These are phyloP conservation scores for Candida smagusa DNA, from an alignment of 1,139 yeast genomes.

Conservation along the genomic window DNA sequence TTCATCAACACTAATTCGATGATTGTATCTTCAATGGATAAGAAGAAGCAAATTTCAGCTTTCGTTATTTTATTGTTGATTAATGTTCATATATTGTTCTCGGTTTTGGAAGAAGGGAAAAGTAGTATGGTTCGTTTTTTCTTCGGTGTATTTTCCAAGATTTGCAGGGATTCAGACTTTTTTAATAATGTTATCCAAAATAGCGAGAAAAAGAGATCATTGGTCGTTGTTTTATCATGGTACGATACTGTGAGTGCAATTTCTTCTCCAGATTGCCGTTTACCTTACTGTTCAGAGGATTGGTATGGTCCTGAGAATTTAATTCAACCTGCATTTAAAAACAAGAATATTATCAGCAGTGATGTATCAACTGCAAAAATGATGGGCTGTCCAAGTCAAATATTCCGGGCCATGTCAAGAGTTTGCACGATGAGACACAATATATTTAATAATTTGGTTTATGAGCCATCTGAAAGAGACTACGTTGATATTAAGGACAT, in stretches of 20 bases:
- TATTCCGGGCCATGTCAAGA: slow-evolving; percentile 41
- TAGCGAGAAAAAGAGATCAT: slow-evolving; percentile 44
- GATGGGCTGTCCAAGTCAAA: slow-evolving; percentile 60
- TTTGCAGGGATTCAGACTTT: slow-evolving; percentile 35
- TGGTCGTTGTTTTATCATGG: slow-evolving; percentile 52
- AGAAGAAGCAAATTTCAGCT: slow-evolving; percentile 37
- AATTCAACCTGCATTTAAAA: neutral
- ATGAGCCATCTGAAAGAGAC: slow-evolving; percentile 12
- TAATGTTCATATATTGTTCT: slow-evolving; percentile 50
- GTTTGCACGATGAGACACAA: slow-evolving; percentile 41
- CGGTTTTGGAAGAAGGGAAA: slow-evolving; percentile 50
- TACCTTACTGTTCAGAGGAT: slow-evolving; percentile 47
- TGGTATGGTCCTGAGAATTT: slow-evolving; percentile 48
- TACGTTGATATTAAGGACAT: slow-evolving; percentile 28
- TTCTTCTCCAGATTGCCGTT: slow-evolving; percentile 52
- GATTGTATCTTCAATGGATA: slow-evolving; percentile 21
- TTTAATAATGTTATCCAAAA: slow-evolving; percentile 24
- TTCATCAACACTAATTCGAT: slow-evolving; percentile 20
- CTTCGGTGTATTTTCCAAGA: slow-evolving; percentile 46
- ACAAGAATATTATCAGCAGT: neutral
- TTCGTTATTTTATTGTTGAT: slow-evolving; percentile 49
- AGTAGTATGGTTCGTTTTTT: slow-evolving; percentile 48
- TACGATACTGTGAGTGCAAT: slow-evolving; percentile 53
- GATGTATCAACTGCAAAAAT: slow-evolving; percentile 44
- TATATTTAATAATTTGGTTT: slow-evolving; percentile 13